These are phyloP conservation scores for Sporothrix euskadiensis DNA, from an alignment of 2,329 filamentous ascomycete genomes.

Conservation along the genomic window DNA sequence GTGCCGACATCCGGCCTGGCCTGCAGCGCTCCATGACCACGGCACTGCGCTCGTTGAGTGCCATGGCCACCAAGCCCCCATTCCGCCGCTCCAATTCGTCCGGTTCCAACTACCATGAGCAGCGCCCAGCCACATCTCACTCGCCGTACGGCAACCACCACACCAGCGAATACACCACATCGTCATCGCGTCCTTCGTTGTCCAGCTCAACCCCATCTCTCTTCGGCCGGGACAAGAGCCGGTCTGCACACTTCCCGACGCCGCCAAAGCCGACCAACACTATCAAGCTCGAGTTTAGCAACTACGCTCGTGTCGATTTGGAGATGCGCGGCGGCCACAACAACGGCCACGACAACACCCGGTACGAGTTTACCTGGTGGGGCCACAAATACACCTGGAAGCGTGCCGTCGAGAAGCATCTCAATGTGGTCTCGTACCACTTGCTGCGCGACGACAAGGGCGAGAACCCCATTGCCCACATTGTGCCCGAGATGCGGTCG, in stretches of 20 bases:
- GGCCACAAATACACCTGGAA: slow-evolving; percentile 83
- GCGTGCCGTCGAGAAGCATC: slow-evolving; percentile 68
- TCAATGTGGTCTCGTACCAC: slow-evolving; percentile 73
- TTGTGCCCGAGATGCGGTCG: slow-evolving; percentile 76
- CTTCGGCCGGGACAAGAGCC: slow-evolving; percentile 36
- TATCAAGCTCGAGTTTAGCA: slow-evolving; percentile 91
- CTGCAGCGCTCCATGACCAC: slow-evolving; percentile 52
- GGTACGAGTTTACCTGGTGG: slow-evolving; percentile 95
- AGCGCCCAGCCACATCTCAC: slow-evolving; percentile 35
- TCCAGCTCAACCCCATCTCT: slow-evolving; percentile 33
- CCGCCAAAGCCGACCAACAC: slow-evolving; percentile 64
- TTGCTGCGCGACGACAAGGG: slow-evolving; percentile 64
- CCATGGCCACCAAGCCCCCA: slow-evolving; percentile 36
- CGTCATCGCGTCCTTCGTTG: slow-evolving; percentile 6
- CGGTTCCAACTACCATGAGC: background rate
- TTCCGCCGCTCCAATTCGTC: slow-evolving; percentile 37
- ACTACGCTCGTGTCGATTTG: slow-evolving; percentile 90
- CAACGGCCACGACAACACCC: slow-evolving; percentile 49
- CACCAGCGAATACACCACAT: slow-evolving; percentile 38
- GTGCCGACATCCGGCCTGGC: slow-evolving; percentile 40
- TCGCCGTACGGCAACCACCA: slow-evolving; percentile 37
- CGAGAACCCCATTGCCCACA: slow-evolving; percentile 71
- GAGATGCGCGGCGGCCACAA: slow-evolving; percentile 60
- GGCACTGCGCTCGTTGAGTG: slow-evolving; percentile 49
- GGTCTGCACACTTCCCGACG: slow-evolving; percentile 35